Conservation (phyloP, 2,329 filamentous ascomycete genomes). For the Aspergillus sp. region DNA sequence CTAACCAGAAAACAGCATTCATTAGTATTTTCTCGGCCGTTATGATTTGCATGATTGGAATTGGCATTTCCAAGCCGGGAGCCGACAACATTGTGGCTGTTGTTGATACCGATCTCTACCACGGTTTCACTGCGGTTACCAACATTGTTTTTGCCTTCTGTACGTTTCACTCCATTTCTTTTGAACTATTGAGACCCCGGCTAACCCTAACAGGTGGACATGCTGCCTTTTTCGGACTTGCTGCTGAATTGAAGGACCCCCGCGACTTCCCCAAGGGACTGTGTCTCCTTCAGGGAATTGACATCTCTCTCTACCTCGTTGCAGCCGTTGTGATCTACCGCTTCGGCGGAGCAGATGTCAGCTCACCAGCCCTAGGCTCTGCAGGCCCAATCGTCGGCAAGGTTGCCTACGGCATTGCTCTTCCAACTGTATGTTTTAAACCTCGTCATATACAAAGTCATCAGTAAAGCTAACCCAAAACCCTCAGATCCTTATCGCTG, state of each 20-base stretch:
- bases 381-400: constrained; percentile 58
- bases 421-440: constrained; percentile 55
- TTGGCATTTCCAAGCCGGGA: constrained; percentile 54
- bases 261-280: constrained; percentile 63
- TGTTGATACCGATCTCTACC: constrained; percentile 48
- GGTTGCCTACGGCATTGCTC: constrained; percentile 66
- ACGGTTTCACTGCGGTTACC: constrained; percentile 60
- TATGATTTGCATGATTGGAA: constrained; percentile 65
- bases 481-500: constrained; percentile 62
- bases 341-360: constrained; percentile 61
- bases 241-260: constrained; percentile 63
- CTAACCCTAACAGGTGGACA: constrained; percentile 54
- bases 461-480: background rate
- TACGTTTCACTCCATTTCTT: constrained; percentile 44
- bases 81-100: constrained; percentile 34
- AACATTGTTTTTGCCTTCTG: constrained; percentile 74
- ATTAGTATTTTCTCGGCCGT: constrained; percentile 64
- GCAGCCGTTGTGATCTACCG: constrained; percentile 68
- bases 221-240: constrained; percentile 68
- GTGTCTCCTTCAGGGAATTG: constrained; percentile 58
- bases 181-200: constrained; percentile 46
- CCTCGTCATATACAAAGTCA: no score
- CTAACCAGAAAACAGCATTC: constrained; percentile 49
- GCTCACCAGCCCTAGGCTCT: constrained; percentile 66
- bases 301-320: constrained; percentile 63